These are phyloP conservation scores for Gleditsia sinensis DNA, from an alignment of 306 rosid genomes.

Conservation along the genomic window DNA sequence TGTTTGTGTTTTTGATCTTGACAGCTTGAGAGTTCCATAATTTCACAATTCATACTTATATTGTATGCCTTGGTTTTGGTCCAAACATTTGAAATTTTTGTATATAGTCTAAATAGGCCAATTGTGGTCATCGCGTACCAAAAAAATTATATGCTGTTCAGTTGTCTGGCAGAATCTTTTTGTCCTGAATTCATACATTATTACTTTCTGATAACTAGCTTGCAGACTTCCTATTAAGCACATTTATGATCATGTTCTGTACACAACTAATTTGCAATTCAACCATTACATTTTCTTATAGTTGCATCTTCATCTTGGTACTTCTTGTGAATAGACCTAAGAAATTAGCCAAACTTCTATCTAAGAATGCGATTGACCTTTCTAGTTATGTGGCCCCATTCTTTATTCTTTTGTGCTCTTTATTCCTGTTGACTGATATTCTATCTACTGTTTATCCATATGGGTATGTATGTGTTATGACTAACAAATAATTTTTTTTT, in stretches of 20 bases:
- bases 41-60: neutral
- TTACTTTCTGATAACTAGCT: neutral
- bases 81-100: neutral
- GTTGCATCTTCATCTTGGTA: neutral
- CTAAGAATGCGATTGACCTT: neutral
- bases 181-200: neutral
- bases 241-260: neutral
- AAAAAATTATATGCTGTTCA: neutral
- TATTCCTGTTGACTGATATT: neutral
- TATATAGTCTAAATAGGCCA: neutral
- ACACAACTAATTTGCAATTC: neutral
- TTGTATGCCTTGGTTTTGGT: neutral
- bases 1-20: neutral
- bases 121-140: neutral
- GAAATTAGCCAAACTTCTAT: neutral
- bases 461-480: neutral
- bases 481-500: constrained; percentile 25
- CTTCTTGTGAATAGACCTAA: neutral
- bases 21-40: neutral
- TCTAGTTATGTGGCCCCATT: neutral
- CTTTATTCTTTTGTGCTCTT: neutral
- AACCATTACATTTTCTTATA: neutral
- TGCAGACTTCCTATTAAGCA: neutral
- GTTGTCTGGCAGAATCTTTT: neutral
- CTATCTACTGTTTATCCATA: neutral